Base-by-base conservation (phyloP, 257 asterid species). In the Eucommia ulmoides region DNA sequence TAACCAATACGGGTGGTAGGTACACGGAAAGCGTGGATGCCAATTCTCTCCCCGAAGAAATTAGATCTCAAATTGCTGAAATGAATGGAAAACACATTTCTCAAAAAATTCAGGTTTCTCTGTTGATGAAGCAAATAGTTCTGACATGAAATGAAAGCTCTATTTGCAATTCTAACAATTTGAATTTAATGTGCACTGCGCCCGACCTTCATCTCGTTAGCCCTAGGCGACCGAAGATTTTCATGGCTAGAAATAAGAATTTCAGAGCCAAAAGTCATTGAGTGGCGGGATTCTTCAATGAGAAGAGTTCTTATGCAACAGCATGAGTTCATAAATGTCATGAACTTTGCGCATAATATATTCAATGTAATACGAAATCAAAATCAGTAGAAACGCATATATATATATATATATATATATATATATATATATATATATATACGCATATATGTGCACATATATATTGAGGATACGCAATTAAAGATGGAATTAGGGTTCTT, bases 11-110 rank as follows among this genome's bases (percentile, higher is more conserved):
- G 69, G 24, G 61, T 56, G 15, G 54, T 21, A 33, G 74, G 50
- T 45, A 65, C 58, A 41, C 66, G 56, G 0, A 74, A 50, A 45
- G 51, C 72, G 56, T 67, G 79, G 44, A 86, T 42, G 23, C 74
- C 73, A 65, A 53, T 72, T 19, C 60, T 63, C 47, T 56, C 80
- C 52, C 92, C 83, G 15, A 70, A 61, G 47, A 82, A 80, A 23
- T 76, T 54, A 65, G 71, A 61, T 62, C 66, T 74, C 50, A 82
- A 64, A 64, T 63, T 74, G 66, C 85, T 73, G 67, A 14, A 22
- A 50, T 12, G 22, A 46, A 53, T 49, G 47, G 11, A 63, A 49
- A 55, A 55, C 10, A 53, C 19, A 14, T 25, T 9, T 38, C 1
- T 38, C 45, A n/a, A n/a, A n/a, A n/a, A n/a, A n/a, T n/a, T n/a